phyloP scores from a whole-genome alignment of 1,284 basidiomycete genomes.

The Cutaneotrichosporon cavernicola region DNA sequence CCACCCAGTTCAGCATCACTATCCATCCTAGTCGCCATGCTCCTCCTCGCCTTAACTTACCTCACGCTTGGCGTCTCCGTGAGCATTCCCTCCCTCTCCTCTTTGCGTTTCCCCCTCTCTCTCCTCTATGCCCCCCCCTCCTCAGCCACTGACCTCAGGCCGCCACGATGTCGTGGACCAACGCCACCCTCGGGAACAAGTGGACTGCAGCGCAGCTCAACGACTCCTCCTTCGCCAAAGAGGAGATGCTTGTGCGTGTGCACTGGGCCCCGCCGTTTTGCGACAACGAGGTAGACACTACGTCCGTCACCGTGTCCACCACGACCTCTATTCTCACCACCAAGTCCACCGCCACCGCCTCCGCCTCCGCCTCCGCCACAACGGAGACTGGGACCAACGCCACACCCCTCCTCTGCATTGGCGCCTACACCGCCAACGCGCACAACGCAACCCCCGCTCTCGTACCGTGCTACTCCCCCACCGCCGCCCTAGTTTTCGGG shows the following conservation, averaged over 20 bases:
- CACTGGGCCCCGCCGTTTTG: not conserved
- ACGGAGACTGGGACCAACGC: not conserved
- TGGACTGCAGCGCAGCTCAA: not conserved
- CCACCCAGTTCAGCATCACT: no score
- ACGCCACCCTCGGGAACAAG: not conserved
- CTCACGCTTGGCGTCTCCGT: not conserved
- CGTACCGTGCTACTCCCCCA: not conserved
- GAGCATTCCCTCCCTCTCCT: not conserved
- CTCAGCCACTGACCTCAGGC: not conserved
- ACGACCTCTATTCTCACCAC: not conserved
- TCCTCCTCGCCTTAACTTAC: not conserved
- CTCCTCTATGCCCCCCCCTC: not conserved
- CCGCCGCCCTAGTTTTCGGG: not conserved
- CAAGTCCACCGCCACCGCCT: not conserved
- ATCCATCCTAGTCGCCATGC: not conserved
- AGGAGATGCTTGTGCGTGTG: not conserved
- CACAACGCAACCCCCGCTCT: not conserved
- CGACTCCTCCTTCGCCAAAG: not conserved
- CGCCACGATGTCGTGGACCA: not conserved
- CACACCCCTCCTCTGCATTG: not conserved
- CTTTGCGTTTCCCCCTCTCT: not conserved
- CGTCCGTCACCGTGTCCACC: not conserved
- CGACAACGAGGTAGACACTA: not conserved
- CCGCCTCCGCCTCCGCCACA: not conserved
- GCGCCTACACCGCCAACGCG: not conserved